Evolutionary conservation across 2,329 filamentous ascomycete species (phyloP), one percentile per base, ranked within the genome.

Genomic region (Aureobasidium sp.): DNA sequence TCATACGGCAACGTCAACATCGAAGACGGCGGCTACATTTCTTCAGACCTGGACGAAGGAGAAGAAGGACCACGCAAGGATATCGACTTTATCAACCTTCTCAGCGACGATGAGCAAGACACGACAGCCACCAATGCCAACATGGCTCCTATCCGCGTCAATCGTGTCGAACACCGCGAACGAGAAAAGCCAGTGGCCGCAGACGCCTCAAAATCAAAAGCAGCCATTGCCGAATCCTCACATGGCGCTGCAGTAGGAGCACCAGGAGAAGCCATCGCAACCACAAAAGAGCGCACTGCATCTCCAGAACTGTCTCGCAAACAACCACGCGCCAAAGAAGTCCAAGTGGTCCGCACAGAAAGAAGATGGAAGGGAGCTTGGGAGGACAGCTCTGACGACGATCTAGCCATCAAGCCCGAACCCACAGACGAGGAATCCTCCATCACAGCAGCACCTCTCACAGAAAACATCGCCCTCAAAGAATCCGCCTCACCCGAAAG

Each of bases 21-120:
- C 13, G 67, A 71, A 60, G 69, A 76, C 61, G 75, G 75, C 10
- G 76, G 73, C 21, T 73, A 77, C 59, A 73, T 77, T 7, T 78
- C 77, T 11, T 79, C 78, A 37, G 79, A 81, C 51, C 81, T 83
- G 29, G 78, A 79, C 39, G 75, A 78, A 60, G 81, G 80, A 34
- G 74, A 77, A 45, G 71, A 74, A 29, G 77, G 73, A 29, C 74
- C 76, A 44, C 75, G 79, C 58, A 73, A 79, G 59, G 79, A 83
- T 64, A 82, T 87, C 61, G 83, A 86, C 65, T 71, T 77, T n/a
- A 80, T 85, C 64, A 79, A 79, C 64, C 68, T 85, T 13, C 77
- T 81, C 13, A 82, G 79, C 53, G 79, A 84, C 61, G 81, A 82
- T 34, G 77, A 79, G 49, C 72, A 75, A 21, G 69, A 69, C 25